Conservation (phyloP, 31 red algal species). For the Bonnemaisonia californica region DNA sequence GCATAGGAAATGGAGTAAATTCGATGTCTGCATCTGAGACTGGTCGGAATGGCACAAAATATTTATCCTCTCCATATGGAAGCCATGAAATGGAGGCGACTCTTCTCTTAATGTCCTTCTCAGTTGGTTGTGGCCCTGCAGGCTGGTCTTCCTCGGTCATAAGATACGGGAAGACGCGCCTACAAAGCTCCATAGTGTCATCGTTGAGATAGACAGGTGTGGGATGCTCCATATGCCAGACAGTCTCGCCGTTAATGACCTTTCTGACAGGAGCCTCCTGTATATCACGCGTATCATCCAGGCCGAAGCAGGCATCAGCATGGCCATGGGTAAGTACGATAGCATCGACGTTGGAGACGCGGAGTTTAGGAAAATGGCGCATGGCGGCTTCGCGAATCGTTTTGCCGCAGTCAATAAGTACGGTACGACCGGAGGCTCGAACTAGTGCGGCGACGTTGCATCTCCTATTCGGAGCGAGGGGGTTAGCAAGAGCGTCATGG, state of each 20-base stretch:
- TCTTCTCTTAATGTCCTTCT: slow-evolving; percentile 59
- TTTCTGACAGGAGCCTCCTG: slow-evolving; percentile 16
- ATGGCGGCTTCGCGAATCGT: slow-evolving; percentile 73
- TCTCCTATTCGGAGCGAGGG: slow-evolving; percentile 36
- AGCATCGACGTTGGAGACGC: slow-evolving; percentile 75
- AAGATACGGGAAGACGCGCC: slow-evolving; percentile 57
- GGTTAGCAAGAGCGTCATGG: slow-evolving; percentile 43
- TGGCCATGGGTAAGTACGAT: slow-evolving; percentile 95
- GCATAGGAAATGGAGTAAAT: slow-evolving; percentile 60
- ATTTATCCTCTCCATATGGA: slow-evolving; percentile 25
- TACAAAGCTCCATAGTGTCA: slow-evolving; percentile 49
- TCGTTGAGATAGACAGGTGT: slow-evolving; percentile 67
- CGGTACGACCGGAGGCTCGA: slow-evolving; percentile 39
- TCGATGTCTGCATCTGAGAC: slow-evolving; percentile 39
- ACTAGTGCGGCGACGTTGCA: slow-evolving; percentile 64
- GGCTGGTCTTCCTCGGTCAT: slow-evolving; percentile 25
- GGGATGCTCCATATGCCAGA: not conserved
- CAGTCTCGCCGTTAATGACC: slow-evolving; percentile 2
- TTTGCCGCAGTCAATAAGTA: slow-evolving; percentile 95
- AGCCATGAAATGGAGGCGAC: slow-evolving; percentile 64
- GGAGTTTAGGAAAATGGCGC: slow-evolving; percentile 66
- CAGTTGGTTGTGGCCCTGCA: not conserved
- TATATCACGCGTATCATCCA: slow-evolving; percentile 90
- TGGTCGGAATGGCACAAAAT: slow-evolving; percentile 55
- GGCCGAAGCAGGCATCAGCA: slow-evolving; percentile 85